Evolutionary conservation across 495 filamentous ascomycete genomes (phyloP).

Genomic region (Darksidea phi): DNA sequence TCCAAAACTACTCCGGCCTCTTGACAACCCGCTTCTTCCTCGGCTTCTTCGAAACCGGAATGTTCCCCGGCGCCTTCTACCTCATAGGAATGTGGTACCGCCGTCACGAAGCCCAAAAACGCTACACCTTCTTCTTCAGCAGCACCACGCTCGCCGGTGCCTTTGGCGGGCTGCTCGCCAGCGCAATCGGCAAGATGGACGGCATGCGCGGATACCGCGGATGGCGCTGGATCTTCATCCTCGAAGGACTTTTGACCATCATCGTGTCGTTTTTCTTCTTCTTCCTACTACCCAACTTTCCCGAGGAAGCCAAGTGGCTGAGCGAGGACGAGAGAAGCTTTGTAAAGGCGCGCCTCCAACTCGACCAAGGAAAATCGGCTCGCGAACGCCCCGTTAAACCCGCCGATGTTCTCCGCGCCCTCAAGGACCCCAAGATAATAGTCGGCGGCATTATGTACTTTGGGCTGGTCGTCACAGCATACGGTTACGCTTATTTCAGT

Average conservation of each 20-base stretch:
- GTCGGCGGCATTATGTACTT: conserved; percentile 89
- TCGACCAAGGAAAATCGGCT: conserved; percentile 69
- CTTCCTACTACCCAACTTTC: conserved; percentile 80
- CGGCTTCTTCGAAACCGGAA: conserved; percentile 82
- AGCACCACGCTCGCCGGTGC: conserved; percentile 60
- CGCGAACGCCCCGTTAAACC: conserved; percentile 62
- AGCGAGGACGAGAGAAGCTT: conserved; percentile 72
- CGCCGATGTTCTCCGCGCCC: conserved; percentile 64
- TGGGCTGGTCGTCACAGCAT: conserved; percentile 82
- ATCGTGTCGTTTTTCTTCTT: conserved; percentile 70
- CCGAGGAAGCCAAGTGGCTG: conserved; percentile 65
- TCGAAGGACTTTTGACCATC: conserved; percentile 74
- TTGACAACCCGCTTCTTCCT: conserved; percentile 80
- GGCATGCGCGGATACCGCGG: conserved; percentile 66
- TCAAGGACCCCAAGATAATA: conserved; percentile 69
- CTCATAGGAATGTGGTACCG: conserved; percentile 80
- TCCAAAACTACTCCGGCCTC: conserved; percentile 73
- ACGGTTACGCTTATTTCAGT: conserved; percentile 74
- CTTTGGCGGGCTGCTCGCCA: conserved; percentile 46
- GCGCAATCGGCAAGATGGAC: conserved; percentile 77
- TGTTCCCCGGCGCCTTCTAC: conserved; percentile 67
- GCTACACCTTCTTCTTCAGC: conserved; percentile 87
- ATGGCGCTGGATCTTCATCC: conserved; percentile 79
- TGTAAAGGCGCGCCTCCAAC: conserved; percentile 68
- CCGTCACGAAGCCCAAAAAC: conserved; percentile 78